phyloP scores from a whole-genome alignment of 257 asterid species.

The Nicotiana paniculata region DNA sequence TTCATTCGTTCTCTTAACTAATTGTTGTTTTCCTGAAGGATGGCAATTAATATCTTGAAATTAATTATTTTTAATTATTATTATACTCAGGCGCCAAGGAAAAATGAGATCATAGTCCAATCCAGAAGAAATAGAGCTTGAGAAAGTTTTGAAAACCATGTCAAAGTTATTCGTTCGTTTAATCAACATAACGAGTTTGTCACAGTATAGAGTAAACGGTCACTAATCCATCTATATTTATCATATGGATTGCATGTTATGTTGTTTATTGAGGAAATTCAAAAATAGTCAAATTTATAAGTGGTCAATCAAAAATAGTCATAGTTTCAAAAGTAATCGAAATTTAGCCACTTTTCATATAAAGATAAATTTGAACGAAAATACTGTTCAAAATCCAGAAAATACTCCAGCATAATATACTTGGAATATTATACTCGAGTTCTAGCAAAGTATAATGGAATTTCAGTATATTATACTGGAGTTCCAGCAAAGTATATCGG shows the following conservation, averaged over 20 bases:
- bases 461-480: too few species aligned
- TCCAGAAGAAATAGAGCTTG: slow-evolving; percentile 13
- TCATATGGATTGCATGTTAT: slow-evolving; percentile 18
- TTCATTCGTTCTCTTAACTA: not conserved
- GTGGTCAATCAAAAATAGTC: too few species aligned
- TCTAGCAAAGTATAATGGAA: too few species aligned
- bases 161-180: slow-evolving; percentile 13
- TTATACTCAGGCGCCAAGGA: not conserved
- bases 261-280: slow-evolving; percentile 10
- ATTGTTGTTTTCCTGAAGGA: not conserved
- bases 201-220: slow-evolving; percentile 19
- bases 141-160: slow-evolving; percentile 15
- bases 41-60: not conserved
- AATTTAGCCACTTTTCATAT: too few species aligned
- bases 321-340: too few species aligned
- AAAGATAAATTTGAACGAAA: too few species aligned
- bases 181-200: slow-evolving; percentile 20
- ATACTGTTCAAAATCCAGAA: too few species aligned
- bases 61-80: not conserved
- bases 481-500: too few species aligned
- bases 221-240: slow-evolving; percentile 11
- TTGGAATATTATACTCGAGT: too few species aligned
- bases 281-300: too few species aligned
- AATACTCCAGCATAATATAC: too few species aligned
- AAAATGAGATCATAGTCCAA: not conserved